phyloP scores from a whole-genome alignment of 164 flowering plant genomes.

The Stephania japonica region DNA sequence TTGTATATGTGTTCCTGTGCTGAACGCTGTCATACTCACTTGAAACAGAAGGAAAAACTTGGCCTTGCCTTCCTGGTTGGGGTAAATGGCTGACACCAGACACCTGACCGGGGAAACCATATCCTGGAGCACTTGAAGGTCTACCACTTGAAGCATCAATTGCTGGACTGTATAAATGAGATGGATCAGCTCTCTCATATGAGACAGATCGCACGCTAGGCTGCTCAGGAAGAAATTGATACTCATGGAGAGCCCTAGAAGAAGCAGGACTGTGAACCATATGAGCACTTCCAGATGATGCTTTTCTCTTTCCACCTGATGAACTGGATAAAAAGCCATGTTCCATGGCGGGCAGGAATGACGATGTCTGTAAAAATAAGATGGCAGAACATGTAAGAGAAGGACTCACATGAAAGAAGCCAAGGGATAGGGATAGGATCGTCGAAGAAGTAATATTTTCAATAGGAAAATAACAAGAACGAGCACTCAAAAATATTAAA shows the following conservation, averaged over 20 bases:
- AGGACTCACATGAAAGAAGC: not conserved
- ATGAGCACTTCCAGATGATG: conserved; percentile 19
- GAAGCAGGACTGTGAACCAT: conserved; percentile 25
- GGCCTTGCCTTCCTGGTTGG: conserved; percentile 51
- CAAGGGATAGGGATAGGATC: not conserved
- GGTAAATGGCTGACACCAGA: conserved; percentile 41
- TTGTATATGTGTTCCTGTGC: conserved; percentile 33
- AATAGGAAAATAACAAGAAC: not conserved
- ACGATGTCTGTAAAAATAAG: conserved; percentile 18
- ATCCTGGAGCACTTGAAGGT: conserved; percentile 36
- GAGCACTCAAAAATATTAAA: no score
- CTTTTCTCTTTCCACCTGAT: conserved; percentile 26
- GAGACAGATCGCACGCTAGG: conserved; percentile 63
- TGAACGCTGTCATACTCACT: conserved; percentile 44
- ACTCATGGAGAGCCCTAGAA: conserved; percentile 63
- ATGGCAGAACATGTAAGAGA: not conserved
- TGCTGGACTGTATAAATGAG: conserved; percentile 44
- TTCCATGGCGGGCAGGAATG: conserved; percentile 23
- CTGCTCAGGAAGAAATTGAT: conserved; percentile 90
- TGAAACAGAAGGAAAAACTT: conserved; percentile 34
- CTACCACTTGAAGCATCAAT: conserved; percentile 39
- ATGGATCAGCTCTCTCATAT: conserved; percentile 49
- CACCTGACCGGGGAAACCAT: conserved; percentile 42
- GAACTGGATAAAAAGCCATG: conserved; percentile 24
- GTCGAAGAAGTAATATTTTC: not conserved